These are phyloP conservation scores for Suillus weaverae DNA, from an alignment of 768 basidiomycete species.

Conservation along the genomic window DNA sequence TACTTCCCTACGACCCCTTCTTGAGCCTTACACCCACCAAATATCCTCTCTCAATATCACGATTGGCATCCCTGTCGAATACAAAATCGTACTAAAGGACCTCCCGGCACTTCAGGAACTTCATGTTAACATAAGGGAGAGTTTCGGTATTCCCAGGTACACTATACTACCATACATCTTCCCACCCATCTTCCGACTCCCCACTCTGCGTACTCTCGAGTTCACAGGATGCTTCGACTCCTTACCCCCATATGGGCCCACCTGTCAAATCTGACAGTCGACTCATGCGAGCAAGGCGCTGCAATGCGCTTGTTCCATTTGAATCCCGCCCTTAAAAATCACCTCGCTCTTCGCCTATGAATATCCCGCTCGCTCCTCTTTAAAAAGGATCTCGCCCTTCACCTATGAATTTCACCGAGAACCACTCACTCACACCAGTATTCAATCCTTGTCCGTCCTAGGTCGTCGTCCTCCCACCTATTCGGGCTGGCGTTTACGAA, in stretches of 20 bases:
- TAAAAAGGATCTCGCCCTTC: background rate
- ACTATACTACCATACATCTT: no score
- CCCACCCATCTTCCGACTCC: background rate
- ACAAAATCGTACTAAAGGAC: background rate
- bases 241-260: background rate
- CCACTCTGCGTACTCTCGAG: background rate
- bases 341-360: background rate
- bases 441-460: conserved; percentile 17
- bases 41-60: conserved; percentile 24
- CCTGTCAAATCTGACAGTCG: background rate
- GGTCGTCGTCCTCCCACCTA: background rate
- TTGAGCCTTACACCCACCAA: background rate
- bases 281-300: background rate
- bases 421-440: conserved; percentile 26
- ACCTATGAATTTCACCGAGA: background rate
- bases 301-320: background rate
- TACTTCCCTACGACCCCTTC: background rate
- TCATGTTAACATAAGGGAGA: background rate
- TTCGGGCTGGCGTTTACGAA: background rate
- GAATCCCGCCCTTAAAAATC: background rate
- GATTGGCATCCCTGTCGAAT: background rate
- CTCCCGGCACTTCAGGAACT: background rate
- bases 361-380: background rate
- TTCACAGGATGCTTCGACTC: background rate
- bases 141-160: background rate